These are phyloP conservation scores for Euphrasia arctica DNA, from an alignment of 305 asterid genomes.

Conservation along the genomic window DNA sequence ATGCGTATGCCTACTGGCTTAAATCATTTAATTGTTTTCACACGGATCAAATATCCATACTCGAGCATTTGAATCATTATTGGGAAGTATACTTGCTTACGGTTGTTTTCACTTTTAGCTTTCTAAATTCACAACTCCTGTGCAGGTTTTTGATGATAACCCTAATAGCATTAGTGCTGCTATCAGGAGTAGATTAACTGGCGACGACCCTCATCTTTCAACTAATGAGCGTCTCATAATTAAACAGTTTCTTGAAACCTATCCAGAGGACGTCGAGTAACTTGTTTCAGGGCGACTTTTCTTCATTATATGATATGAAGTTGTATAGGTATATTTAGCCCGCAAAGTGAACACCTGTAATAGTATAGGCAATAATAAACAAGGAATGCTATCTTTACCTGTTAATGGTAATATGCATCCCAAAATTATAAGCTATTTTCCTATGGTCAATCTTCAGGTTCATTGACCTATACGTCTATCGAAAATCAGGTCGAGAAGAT, in stretches of 20 bases:
- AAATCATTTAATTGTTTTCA: neutral
- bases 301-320: constrained; percentile 27
- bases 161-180: constrained; percentile 41
- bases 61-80: neutral
- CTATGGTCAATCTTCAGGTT: neutral
- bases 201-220: constrained; percentile 69
- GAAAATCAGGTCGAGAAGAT: neutral
- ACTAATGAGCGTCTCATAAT: constrained; percentile 48
- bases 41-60: neutral
- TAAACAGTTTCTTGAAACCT: constrained; percentile 60
- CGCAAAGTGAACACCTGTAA: neutral
- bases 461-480: neutral
- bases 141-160: constrained; percentile 56
- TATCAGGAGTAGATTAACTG: constrained; percentile 50
- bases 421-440: neutral
- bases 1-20: neutral
- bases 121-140: constrained; percentile 5
- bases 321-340: constrained; percentile 24
- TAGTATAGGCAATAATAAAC: neutral
- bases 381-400: neutral
- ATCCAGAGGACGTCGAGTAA: constrained; percentile 49
- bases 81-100: neutral
- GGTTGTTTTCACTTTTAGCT: neutral
- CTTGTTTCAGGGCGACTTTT: constrained; percentile 18
- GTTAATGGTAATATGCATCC: neutral